Evolutionary conservation across 176 grass and related monocot species (phyloP), one percentile per base, ranked within the genome.

Genomic region (Aegilops umbellulata): DNA sequence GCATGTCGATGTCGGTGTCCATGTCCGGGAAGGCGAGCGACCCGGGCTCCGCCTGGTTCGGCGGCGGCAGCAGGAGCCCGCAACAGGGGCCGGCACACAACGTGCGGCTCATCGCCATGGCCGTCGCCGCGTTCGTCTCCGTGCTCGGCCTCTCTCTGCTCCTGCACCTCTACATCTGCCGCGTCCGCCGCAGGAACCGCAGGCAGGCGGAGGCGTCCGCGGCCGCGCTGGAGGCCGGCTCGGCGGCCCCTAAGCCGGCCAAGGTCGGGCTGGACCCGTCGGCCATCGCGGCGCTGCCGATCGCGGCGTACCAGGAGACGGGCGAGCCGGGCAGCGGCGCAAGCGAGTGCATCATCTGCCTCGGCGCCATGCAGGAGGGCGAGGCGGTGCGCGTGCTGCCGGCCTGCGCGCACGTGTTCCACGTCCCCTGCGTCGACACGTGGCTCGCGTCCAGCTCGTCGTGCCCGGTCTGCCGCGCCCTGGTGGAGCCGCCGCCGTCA

Each of bases 371-470:
- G 64, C 20, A 66, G 57, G 81, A 81, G 7, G 91, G 81, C 22
- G 91, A 93, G 4, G 60, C 36, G n/a, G 91, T 85, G 80, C 64
- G 88, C 32, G 27, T 41, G 55, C 77, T 93, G 64, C 91, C 91
- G 3, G 77, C 81, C 42, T 93, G 91, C 85, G 26, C 42, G 3
- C 88, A 93, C 81, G 88, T 87, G 6, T 93, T 93, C 88, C 88
- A 93, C 88, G 88, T 93, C 55, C 27, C 31, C 44, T 93, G 91
- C 85, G 7, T 93, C 77, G 91, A 90, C 77, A 71, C 35, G 3
- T 93, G 91, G 91, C 81, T 93, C 63, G 85, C 70, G 8, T 87
- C 91, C 10, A 93, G 78, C 87, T 93, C 91, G 5, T 93, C 91
- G 3, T 93, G 91, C 71, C 88, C 88, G 3, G 88, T 93, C 22